These are phyloP conservation scores for Cercospora sojina DNA, from an alignment of 2,329 filamentous ascomycete species.

Conservation along the genomic window DNA sequence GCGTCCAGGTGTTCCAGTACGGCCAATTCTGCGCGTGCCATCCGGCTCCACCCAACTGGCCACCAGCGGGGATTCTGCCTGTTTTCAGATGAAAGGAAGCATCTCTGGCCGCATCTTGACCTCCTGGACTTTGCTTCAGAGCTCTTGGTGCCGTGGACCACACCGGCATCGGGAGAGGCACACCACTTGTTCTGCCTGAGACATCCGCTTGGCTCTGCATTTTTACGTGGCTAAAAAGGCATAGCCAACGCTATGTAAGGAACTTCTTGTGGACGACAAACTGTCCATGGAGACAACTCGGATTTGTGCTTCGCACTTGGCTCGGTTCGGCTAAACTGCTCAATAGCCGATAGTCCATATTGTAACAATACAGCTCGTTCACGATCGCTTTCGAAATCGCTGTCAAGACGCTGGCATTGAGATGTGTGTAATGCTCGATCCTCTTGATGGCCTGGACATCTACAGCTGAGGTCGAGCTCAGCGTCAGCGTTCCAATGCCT, in stretches of 20 bases:
- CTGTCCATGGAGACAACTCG: not conserved
- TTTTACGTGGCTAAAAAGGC: not conserved
- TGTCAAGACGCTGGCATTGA: not conserved
- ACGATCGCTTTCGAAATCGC: not conserved
- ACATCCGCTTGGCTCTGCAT: not conserved
- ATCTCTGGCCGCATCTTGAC: not conserved
- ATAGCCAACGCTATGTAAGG: not conserved
- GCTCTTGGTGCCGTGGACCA: not conserved
- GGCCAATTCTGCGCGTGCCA: conserved; percentile 20
- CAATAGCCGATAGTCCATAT: not conserved
- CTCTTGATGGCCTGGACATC: not conserved
- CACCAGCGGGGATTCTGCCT: not conserved
- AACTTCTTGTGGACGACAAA: not conserved
- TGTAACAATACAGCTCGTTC: not conserved
- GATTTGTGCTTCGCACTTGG: not conserved
- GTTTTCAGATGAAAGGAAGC: not conserved
- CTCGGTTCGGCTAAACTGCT: not conserved
- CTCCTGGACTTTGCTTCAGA: not conserved
- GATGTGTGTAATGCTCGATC: not conserved
- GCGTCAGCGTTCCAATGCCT: not conserved
- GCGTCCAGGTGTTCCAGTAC: conserved; percentile 19
- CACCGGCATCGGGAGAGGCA: not conserved
- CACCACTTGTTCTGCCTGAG: not conserved
- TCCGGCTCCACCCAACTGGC: not conserved
- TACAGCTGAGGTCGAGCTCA: not conserved